Evolutionary conservation across 1,284 basidiomycete genomes (phyloP).

Genomic region (Ceratobasidium sp.): DNA sequence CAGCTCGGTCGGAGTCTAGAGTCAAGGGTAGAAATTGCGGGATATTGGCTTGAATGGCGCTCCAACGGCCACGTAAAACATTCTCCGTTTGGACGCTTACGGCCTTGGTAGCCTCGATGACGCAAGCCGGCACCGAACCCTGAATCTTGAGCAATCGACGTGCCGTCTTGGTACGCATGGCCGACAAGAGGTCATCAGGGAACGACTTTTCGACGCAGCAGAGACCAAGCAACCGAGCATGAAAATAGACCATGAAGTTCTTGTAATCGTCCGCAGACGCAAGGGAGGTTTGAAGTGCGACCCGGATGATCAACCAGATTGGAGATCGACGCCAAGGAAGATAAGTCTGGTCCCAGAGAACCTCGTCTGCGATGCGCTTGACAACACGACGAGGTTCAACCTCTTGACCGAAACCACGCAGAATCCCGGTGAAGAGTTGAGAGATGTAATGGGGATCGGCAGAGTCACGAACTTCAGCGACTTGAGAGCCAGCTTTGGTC

Average conservation of each 20-base stretch:
- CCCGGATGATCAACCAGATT: conserved; percentile 61
- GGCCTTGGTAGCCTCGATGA: conserved; percentile 48
- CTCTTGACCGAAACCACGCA: conserved; percentile 54
- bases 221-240: conserved; percentile 54
- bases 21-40: neutral
- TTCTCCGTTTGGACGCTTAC: conserved; percentile 46
- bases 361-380: conserved; percentile 62
- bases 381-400: conserved; percentile 52
- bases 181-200: conserved; percentile 54
- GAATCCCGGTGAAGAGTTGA: conserved; percentile 58
- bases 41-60: neutral
- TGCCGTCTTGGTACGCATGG: conserved; percentile 56
- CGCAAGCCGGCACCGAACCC: conserved; percentile 47
- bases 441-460: conserved; percentile 60
- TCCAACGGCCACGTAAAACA: conserved; percentile 54
- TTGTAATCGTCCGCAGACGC: conserved; percentile 56
- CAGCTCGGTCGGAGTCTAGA: conserved; percentile 50
- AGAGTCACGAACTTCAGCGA: conserved; percentile 53
- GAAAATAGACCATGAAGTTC: conserved; percentile 59
- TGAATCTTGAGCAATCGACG: conserved; percentile 58
- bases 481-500: conserved; percentile 48
- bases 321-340: conserved; percentile 52
- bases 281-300: conserved; percentile 61
- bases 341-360: conserved; percentile 51
- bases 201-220: conserved; percentile 3